Evolutionary conservation across 192 early-diverging fungal species (phyloP).

Genomic region (Rhizophagus clarus): DNA sequence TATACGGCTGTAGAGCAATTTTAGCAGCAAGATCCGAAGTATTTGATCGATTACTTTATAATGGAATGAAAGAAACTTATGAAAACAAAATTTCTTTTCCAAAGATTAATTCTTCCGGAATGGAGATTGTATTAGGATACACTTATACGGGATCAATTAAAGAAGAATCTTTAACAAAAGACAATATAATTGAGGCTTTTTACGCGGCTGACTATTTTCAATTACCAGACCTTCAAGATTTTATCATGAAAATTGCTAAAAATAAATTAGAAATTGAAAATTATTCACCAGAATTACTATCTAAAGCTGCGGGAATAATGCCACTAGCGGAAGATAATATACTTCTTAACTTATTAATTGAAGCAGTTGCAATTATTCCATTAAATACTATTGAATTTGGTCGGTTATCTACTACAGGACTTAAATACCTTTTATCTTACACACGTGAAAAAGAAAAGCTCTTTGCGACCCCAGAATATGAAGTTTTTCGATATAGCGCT

Average conservation of each 20-base stretch:
- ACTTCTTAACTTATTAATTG: not conserved
- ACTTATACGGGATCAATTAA: not conserved
- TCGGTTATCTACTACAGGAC: not conserved
- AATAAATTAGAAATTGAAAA: not conserved
- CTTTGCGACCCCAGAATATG: constrained; percentile 24
- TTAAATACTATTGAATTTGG: not conserved
- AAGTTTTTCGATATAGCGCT: constrained; percentile 15
- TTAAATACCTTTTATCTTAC: not conserved
- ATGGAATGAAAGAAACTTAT: constrained; percentile 15
- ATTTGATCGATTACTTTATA: constrained; percentile 10
- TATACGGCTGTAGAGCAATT: not conserved
- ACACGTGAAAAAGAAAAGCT: not conserved
- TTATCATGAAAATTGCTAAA: not conserved
- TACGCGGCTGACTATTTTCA: constrained; percentile 27
- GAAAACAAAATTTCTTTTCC: constrained; percentile 15
- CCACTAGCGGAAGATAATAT: not conserved
- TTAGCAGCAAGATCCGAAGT: constrained; percentile 21
- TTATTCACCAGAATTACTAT: not conserved
- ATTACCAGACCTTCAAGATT: constrained; percentile 4
- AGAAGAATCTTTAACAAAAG: not conserved
- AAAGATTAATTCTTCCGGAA: not conserved
- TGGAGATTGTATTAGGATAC: constrained; percentile 21
- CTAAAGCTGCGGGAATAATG: not conserved
- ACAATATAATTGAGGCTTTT: constrained; percentile 20
- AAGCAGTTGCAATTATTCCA: not conserved